These are phyloP conservation scores for Echium plantagineum DNA, from an alignment of 257 asterid genomes.

Conservation along the genomic window DNA sequence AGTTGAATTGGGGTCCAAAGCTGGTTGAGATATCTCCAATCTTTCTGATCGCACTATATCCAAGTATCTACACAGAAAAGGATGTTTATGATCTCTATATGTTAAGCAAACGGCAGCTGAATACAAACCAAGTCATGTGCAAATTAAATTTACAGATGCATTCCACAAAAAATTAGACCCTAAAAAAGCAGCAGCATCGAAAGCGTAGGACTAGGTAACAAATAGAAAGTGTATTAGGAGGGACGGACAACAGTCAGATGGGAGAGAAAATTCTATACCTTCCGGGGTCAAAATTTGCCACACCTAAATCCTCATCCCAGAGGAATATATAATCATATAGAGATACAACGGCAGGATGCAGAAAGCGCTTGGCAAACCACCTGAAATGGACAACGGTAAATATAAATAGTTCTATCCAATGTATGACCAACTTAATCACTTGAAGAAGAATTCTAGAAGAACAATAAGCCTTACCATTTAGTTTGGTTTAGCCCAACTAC, in stretches of 20 bases:
- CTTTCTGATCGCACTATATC: conserved; percentile 68
- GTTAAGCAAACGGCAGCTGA: neutral
- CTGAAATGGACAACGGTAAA: conserved; percentile 23
- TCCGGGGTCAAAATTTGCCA: conserved; percentile 73
- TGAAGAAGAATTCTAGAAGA: neutral
- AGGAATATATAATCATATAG: conserved; percentile 83
- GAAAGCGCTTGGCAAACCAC: conserved; percentile 98
- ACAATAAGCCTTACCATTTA: conserved; percentile 51
- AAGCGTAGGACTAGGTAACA: too few relatives aligned
- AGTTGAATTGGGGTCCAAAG: conserved; percentile 94
- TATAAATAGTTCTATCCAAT: neutral
- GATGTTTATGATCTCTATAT: neutral
- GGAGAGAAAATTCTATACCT: conserved; percentile 32
- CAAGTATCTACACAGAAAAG: conserved; percentile 46
- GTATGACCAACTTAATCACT: neutral
- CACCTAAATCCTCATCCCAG: conserved; percentile 99
- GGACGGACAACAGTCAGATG: too few relatives aligned
- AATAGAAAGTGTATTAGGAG: neutral
- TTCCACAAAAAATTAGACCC: too few relatives aligned
- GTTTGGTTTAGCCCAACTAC: conserved; percentile 88
- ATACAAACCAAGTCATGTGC: too few relatives aligned
- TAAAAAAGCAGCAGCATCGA: too few relatives aligned
- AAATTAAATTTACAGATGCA: too few relatives aligned
- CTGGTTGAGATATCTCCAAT: conserved; percentile 98
- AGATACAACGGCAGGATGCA: conserved; percentile 82